Evolutionary conservation across 2,329 filamentous ascomycete species (phyloP).

Genomic region (Orbilia blumenaviensis): DNA sequence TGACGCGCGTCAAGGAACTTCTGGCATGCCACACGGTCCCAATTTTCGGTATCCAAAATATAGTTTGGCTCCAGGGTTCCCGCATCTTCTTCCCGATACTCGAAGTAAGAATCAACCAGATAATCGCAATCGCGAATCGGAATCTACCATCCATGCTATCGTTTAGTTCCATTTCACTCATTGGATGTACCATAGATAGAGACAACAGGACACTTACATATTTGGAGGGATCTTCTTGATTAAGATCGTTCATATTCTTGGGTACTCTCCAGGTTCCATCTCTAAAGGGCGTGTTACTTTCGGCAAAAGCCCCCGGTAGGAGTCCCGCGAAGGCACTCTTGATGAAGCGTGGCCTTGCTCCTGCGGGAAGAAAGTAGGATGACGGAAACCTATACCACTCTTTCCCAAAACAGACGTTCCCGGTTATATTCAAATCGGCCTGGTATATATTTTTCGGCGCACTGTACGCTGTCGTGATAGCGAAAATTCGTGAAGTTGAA

Average conservation of each 20-base stretch:
- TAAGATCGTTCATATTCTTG: conserved; percentile 88
- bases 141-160: conserved; percentile 63
- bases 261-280: conserved; percentile 82
- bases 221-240: conserved; percentile 85
- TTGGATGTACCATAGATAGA: neutral
- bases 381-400: conserved; percentile 99
- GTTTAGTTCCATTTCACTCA: conserved; percentile 42
- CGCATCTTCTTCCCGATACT: conserved; percentile 66
- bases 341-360: conserved; percentile 86
- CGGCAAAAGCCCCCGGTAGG: conserved; percentile 87
- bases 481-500: conserved; percentile 76
- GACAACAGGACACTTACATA: conserved; percentile 68
- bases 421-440: conserved; percentile 38
- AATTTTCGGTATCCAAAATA: conserved; percentile 74
- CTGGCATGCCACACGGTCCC: conserved; percentile 79
- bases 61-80: conserved; percentile 79
- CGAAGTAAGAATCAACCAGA: conserved; percentile 86
- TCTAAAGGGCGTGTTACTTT: conserved; percentile 64
- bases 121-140: conserved; percentile 80
- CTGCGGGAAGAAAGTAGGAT: conserved; percentile 86
- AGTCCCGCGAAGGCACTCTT: conserved; percentile 89
- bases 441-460: conserved; percentile 75
- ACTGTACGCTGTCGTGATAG: conserved; percentile 81
- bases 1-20: conserved; percentile 81
- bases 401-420: conserved; percentile 82